phyloP scores from a whole-genome alignment of 2,329 filamentous ascomycete genomes.

The Thelonectria olida region DNA sequence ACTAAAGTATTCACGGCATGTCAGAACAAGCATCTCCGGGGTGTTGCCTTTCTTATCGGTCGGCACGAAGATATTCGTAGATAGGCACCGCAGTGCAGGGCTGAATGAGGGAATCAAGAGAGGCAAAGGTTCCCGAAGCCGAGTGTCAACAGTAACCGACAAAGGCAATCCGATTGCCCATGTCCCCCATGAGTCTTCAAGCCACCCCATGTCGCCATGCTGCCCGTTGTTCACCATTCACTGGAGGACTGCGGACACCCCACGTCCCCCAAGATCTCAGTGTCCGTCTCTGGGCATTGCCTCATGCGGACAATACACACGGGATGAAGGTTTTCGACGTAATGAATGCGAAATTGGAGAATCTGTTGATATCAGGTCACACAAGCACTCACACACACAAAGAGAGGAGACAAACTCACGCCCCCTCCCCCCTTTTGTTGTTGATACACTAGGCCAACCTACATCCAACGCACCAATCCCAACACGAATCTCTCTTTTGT shows the following conservation, averaged over 20 bases:
- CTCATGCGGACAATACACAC: constrained; percentile 9
- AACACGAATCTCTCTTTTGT: no score
- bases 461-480: no score
- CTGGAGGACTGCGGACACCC: no score
- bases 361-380: no score
- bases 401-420: no score
- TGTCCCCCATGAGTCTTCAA: background rate
- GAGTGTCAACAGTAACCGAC: constrained; percentile 11
- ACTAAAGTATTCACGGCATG: constrained; percentile 2
- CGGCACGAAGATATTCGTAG: background rate
- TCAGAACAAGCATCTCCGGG: background rate
- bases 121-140: constrained; percentile 4
- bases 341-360: no score
- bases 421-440: no score
- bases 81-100: background rate
- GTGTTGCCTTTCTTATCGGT: background rate
- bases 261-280: constrained; percentile 24
- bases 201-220: constrained; percentile 30
- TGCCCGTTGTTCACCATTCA: no score
- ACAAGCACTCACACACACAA: no score
- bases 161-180: constrained; percentile 2
- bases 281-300: constrained; percentile 1
- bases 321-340: no score
- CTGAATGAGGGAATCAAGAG: background rate
- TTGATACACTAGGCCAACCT: background rate